Evolutionary conservation across 768 basidiomycete species (phyloP), one percentile per base, ranked within the genome.

Genomic region (Pseudohyphozyma bogoriensis): DNA sequence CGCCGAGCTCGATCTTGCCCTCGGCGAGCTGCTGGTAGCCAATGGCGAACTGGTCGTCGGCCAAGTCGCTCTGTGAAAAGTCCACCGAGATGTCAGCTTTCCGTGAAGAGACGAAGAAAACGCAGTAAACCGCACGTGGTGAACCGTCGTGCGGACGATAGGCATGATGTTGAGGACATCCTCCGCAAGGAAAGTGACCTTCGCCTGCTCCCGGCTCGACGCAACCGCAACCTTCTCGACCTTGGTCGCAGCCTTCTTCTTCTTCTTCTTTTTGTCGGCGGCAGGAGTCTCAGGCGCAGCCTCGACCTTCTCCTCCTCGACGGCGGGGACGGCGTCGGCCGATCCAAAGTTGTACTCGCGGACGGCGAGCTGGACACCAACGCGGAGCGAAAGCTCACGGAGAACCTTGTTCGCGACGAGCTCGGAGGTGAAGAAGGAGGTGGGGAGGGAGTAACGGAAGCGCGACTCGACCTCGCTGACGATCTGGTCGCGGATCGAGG

Each of bases 161-260:
- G 77, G 77, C 35, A 73, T 65, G 47, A 76, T 60, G 35, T 74
- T 72, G 50, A 77, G 63, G 28, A 78, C 69, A 60, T 78, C 77
- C 29, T 72, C 71, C 18, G 76, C 72, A 52, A 63, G 69, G 60
- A 77, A 76, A 13, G 52, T 20, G 18, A 42, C 29, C 4, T 72
- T 73, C n/a, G 56, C 51, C 36, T 65, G 62, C 28, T 33, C 58
- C 9, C 37, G 24, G 51, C n/a, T 45, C 46, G 26, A 18, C 13
- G 24, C 35, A 47, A 36, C 35, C 11, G 59, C 45, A 35, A 65
- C 66, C 39, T 44, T 55, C 32, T 64, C 69, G 28, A 50, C 57
- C 53, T 69, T 69, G 64, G 72, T 72, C 31, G 49, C 44, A 49
- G 69, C 56, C 63, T 68, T 73, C 56, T 63, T 61, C 57, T 62